phyloP scores from a whole-genome alignment of 139 green algal species.

The Picochlorum sp. region DNA sequence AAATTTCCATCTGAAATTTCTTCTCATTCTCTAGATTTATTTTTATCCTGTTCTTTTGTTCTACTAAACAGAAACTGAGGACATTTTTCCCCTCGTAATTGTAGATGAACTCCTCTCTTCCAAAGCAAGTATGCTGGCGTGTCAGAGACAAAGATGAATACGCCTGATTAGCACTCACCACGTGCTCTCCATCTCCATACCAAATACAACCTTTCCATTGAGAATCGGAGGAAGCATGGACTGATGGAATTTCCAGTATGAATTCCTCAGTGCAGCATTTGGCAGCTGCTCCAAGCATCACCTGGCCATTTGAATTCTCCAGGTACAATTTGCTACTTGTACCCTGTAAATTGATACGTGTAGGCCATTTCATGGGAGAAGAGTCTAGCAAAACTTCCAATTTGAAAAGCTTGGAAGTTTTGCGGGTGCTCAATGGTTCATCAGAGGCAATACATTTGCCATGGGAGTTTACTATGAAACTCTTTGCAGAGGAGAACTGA shows the following conservation, averaged over 20 bases:
- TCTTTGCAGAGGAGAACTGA: background rate
- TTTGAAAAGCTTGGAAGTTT: background rate
- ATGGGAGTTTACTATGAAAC: background rate
- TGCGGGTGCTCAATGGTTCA: background rate
- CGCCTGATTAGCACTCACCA: background rate
- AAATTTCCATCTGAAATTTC: constrained; percentile 12
- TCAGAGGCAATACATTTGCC: background rate
- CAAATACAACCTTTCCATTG: constrained; percentile 2
- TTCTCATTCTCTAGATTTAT: background rate
- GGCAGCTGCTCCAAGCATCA: background rate
- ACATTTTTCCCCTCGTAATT: too few relatives aligned
- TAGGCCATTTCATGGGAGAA: too few relatives aligned
- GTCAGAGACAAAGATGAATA: background rate
- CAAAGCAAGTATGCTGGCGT: background rate
- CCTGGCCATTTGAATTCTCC: background rate
- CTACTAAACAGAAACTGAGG: too few relatives aligned
- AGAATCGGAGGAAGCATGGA: background rate
- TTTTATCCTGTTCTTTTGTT: too few relatives aligned
- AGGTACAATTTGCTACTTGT: constrained; percentile 12
- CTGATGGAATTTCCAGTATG: constrained; percentile 6
- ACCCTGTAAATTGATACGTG: too few relatives aligned
- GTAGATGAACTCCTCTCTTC: background rate
- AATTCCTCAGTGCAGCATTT: constrained; percentile 28
- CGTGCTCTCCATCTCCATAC: background rate
- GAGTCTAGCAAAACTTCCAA: background rate